A percentile compares a stretch with the other conserved stretches of the same genome.
phyloP scores from a whole-genome alignment of 768 basidiomycete genomes.

The Naganishia friedmannii region DNA sequence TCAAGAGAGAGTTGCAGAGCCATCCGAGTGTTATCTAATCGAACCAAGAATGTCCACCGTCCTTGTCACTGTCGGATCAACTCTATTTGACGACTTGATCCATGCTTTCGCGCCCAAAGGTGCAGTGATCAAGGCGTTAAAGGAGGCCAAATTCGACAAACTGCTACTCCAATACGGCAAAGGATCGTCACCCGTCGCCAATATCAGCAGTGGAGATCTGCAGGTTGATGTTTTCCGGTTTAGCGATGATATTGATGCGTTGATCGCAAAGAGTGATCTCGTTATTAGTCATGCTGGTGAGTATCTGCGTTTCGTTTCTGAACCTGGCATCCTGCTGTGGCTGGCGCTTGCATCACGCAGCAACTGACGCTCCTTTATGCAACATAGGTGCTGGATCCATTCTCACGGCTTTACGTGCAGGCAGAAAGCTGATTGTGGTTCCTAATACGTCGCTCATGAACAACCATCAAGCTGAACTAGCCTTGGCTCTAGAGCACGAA shows the following conservation, averaged over 20 bases:
- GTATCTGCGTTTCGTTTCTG: constrained; percentile 35
- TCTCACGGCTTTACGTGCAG: constrained; percentile 73
- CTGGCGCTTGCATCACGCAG: not conserved
- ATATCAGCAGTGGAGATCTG: constrained; percentile 53
- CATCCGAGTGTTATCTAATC: too few relatives aligned
- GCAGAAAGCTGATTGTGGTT: constrained; percentile 76
- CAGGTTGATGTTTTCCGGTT: constrained; percentile 68
- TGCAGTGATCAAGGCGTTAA: constrained; percentile 61
- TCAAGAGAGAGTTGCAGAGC: too few relatives aligned
- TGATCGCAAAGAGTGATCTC: constrained; percentile 67
- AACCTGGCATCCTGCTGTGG: not conserved
- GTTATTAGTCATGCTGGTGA: constrained; percentile 92
- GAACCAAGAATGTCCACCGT: constrained; percentile 35
- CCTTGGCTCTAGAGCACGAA: constrained; percentile 58
- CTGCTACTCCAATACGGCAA: constrained; percentile 75
- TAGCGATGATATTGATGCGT: constrained; percentile 67
- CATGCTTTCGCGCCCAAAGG: constrained; percentile 59
- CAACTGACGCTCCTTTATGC: not conserved
- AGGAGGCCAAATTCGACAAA: constrained; percentile 41
- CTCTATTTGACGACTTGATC: constrained; percentile 74
- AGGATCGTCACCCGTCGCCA: constrained; percentile 27
- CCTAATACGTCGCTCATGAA: constrained; percentile 85
- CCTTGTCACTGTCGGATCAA: constrained; percentile 88
- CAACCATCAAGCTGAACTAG: constrained; percentile 90
- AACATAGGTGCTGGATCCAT: constrained; percentile 82